phyloP scores from a whole-genome alignment of 371 early-diverging fungal species.

The Mortierella sp. region DNA sequence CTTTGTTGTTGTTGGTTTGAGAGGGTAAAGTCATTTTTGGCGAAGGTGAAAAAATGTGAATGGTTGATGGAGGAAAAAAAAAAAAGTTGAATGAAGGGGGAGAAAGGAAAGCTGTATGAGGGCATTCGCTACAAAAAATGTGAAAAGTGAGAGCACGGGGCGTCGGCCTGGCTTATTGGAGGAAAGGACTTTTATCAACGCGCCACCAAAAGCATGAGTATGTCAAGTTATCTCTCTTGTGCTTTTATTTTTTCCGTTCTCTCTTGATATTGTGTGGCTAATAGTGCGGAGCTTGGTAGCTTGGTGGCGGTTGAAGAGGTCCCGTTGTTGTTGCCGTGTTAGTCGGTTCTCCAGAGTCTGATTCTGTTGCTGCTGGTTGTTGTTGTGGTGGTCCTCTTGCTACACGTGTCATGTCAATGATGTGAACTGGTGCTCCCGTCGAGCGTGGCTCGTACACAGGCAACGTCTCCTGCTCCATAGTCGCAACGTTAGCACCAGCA shows the following conservation, averaged over 20 bases:
- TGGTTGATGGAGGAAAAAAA: no score
- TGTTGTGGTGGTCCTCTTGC: slow-evolving; percentile 2
- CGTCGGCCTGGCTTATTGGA: neutral
- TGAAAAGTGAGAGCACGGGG: neutral
- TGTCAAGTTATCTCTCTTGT: neutral
- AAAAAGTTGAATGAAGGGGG: neutral
- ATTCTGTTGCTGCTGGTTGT: neutral
- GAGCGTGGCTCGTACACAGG: slow-evolving; percentile 28
- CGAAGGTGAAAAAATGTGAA: no score
- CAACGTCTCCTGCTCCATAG: slow-evolving; percentile 16
- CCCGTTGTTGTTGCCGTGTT: neutral
- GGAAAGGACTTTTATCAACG: neutral
- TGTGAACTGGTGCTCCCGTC: slow-evolving; percentile 18
- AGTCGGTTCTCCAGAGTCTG: neutral
- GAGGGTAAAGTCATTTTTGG: neutral
- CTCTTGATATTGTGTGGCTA: neutral
- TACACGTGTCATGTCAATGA: slow-evolving; percentile 17
- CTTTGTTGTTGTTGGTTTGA: neutral
- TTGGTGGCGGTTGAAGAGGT: neutral
- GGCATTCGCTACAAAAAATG: neutral
- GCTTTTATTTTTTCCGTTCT: neutral
- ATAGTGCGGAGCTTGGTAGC: neutral
- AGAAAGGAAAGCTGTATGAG: neutral
- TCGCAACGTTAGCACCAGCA: neutral
- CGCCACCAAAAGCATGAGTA: neutral